Percentiles rank a stretch among this genome's conserved stretches.
Conservation (phyloP, 2,329 filamentous ascomycete species). For the Orbilia quercus region DNA sequence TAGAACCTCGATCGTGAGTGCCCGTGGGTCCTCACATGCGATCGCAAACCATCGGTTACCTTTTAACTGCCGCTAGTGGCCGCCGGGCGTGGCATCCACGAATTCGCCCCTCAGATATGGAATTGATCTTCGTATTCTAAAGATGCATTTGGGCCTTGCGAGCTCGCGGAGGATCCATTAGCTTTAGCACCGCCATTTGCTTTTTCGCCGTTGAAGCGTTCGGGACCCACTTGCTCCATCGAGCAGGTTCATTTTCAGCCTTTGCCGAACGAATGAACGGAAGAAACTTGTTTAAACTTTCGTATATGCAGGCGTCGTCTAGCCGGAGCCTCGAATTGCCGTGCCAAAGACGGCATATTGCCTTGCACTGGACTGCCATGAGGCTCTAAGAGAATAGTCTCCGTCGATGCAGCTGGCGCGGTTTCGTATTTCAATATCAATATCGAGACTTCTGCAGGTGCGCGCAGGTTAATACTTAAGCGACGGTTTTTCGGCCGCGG, state of each 20-base stretch:
- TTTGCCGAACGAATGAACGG: constrained; percentile 6
- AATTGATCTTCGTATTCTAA: background rate
- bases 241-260: constrained; percentile 8
- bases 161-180: too few relatives aligned
- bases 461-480: background rate
- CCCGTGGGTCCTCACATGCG: background rate
- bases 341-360: background rate
- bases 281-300: too few relatives aligned
- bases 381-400: background rate
- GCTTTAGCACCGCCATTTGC: background rate
- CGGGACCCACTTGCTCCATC: constrained; percentile 27
- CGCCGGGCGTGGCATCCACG: too few relatives aligned
- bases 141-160: constrained; percentile 16
- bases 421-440: constrained; percentile 11
- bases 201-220: constrained; percentile 5
- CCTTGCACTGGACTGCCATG: background rate
- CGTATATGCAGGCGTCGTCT: background rate
- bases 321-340: background rate
- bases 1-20: too few relatives aligned
- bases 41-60: background rate
- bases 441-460: constrained; percentile 10
- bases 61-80: too few relatives aligned
- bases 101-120: too few relatives aligned
- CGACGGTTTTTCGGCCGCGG: background rate
- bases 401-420: background rate